A percentile compares a stretch with the other conserved stretches of the same genome.
Conservation (phyloP, 495 filamentous ascomycete genomes). For the Aspergillus hancockii region DNA sequence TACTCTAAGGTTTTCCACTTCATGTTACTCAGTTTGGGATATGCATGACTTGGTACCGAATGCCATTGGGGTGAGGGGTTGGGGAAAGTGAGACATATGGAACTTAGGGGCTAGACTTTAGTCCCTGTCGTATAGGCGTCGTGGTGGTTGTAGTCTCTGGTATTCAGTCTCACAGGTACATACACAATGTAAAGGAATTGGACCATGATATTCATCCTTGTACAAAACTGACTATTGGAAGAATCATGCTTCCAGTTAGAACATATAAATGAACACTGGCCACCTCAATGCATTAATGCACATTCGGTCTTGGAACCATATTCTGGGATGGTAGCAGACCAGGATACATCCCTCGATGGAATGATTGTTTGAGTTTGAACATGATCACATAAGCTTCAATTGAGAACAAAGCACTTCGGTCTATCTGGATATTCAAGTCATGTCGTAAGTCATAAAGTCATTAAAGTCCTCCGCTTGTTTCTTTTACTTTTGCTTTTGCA, state of each 20-base stretch:
- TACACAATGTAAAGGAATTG: neutral
- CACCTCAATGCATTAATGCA: conserved; percentile 11
- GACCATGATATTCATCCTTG: neutral
- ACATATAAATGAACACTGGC: conserved; percentile 11
- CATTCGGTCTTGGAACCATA: conserved; percentile 1
- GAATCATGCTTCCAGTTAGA: neutral
- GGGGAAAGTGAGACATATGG: neutral
- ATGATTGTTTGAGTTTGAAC: neutral
- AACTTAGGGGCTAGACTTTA: neutral
- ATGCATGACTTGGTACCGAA: neutral
- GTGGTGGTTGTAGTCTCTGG: neutral
- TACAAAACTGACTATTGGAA: neutral
- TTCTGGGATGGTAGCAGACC: conserved; percentile 13
- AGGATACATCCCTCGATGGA: conserved; percentile 8
- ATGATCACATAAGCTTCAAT: neutral
- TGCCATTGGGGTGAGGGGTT: neutral
- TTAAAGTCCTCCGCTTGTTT: conserved; percentile 8
- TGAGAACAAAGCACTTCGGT: conserved; percentile 18
- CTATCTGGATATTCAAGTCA: conserved; percentile 29
- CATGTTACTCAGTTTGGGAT: neutral
- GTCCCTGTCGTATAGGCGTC: neutral
- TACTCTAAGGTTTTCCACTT: neutral
- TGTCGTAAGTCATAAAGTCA: conserved; percentile 27
- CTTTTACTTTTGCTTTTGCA: conserved; percentile 9
- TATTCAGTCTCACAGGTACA: neutral